Conservation (phyloP, 2,329 filamentous ascomycete genomes). For the Bipolaris zeicola region DNA sequence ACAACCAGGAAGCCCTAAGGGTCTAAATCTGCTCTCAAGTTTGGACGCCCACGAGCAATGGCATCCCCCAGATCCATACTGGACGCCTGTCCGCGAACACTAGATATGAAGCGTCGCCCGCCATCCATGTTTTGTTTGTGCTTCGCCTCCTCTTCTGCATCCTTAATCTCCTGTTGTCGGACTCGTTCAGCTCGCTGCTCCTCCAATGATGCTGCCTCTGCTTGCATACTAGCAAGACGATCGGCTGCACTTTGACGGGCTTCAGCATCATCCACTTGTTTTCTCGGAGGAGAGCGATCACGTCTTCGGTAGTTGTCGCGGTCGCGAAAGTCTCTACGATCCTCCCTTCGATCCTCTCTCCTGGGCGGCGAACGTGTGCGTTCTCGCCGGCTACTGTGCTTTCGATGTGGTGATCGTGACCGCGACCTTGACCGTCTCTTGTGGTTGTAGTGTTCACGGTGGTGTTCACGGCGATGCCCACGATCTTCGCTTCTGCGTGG, state of each 20-base stretch:
- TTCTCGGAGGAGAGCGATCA: constrained; percentile 24
- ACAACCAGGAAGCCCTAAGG: constrained; percentile 2
- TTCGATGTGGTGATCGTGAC: constrained; percentile 18
- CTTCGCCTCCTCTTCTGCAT: constrained; percentile 41
- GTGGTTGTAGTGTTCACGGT: constrained; percentile 24
- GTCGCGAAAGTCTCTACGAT: constrained; percentile 20
- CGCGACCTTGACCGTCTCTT: constrained; percentile 29
- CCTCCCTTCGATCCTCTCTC: constrained; percentile 18
- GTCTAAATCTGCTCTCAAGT: constrained; percentile 24
- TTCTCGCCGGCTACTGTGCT: constrained; percentile 10
- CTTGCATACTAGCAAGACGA: constrained; percentile 44
- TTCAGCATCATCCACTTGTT: constrained; percentile 10
- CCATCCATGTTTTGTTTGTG: constrained; percentile 34
- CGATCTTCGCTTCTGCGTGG: constrained; percentile 38
- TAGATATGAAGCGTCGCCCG: constrained; percentile 31
- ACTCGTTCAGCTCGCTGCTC: constrained; percentile 43
- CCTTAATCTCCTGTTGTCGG: constrained; percentile 36
- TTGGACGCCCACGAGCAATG: constrained; percentile 36
- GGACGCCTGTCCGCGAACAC: constrained; percentile 28
- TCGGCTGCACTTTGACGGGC: constrained; percentile 32
- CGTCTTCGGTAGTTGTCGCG: constrained; percentile 29
- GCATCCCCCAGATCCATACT: constrained; percentile 37
- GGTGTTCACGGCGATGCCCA: constrained; percentile 21
- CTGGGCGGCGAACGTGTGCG: constrained; percentile 31
- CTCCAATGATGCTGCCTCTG: constrained; percentile 40